phyloP scores from a whole-genome alignment of 164 flowering plant genomes.

The Cinnamomum micranthum region DNA sequence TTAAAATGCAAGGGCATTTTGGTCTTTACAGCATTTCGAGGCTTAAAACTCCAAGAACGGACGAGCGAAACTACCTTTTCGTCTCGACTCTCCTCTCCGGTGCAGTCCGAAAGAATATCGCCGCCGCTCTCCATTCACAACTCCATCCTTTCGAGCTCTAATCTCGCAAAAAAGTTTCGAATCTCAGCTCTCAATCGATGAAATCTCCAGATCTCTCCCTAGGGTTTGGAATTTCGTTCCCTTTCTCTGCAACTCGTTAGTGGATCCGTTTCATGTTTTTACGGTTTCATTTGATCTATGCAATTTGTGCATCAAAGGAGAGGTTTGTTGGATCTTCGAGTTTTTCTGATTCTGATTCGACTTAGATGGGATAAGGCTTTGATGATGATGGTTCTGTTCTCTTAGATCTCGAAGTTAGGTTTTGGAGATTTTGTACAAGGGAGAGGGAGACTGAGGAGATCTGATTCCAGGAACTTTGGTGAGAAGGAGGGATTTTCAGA shows the following conservation, averaged over 20 bases:
- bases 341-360: neutral
- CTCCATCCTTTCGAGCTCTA: too few relatives aligned
- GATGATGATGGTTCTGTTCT: neutral
- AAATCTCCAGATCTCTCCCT: too few relatives aligned
- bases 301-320: neutral
- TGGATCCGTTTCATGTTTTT: neutral
- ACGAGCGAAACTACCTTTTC: too few relatives aligned
- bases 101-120: too few relatives aligned
- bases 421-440: neutral
- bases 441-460: neutral
- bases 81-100: too few relatives aligned
- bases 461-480: neutral
- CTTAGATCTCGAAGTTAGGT: neutral
- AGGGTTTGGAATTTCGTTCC: too few relatives aligned
- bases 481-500: neutral
- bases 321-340: neutral
- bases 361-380: neutral
- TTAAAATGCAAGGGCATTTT: too few relatives aligned
- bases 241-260: neutral
- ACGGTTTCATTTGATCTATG: neutral
- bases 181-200: too few relatives aligned
- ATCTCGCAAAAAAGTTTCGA: too few relatives aligned
- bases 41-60: too few relatives aligned
- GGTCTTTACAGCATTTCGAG: too few relatives aligned
- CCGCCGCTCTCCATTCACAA: too few relatives aligned